Evolutionary conservation across 805 yeast species (phyloP).

Genomic region (Yarrowia osloensis): DNA sequence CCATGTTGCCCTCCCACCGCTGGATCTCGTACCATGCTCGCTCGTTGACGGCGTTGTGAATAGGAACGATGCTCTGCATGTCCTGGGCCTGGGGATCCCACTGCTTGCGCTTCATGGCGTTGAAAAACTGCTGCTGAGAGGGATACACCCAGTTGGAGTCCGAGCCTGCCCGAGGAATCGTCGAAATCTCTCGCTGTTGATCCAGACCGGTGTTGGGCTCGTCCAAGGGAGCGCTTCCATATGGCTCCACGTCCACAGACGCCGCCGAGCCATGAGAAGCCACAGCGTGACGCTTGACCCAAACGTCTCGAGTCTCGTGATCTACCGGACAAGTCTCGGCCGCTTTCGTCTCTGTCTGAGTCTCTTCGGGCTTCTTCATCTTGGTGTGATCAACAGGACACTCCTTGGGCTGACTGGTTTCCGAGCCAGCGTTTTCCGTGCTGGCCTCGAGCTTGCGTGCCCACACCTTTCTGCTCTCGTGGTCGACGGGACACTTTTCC

Average conservation of each 20-base stretch:
- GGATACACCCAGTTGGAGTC: conserved; percentile 89
- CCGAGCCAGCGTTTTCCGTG: conserved; percentile 19
- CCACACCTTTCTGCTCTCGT: conserved; percentile 42
- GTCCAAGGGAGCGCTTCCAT: neutral
- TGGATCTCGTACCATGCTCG: conserved; percentile 84
- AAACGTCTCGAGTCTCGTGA: conserved; percentile 57
- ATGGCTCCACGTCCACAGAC: neutral
- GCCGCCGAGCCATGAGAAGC: conserved; percentile 18
- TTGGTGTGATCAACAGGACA: conserved; percentile 32
- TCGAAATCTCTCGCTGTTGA: conserved; percentile 71
- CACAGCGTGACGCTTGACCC: conserved; percentile 49
- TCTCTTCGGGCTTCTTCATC: neutral
- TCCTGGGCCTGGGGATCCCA: conserved; percentile 82
- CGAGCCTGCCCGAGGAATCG: conserved; percentile 77
- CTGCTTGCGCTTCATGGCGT: conserved; percentile 88
- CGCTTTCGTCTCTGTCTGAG: neutral
- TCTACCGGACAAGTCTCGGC: conserved; percentile 65
- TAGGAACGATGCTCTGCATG: conserved; percentile 89
- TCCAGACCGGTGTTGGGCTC: conserved; percentile 49
- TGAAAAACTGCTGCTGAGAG: conserved; percentile 89
- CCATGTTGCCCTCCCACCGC: conserved; percentile 64
- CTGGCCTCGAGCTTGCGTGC: conserved; percentile 22
- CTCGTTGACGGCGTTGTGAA: conserved; percentile 92
- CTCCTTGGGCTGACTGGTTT: conserved; percentile 27
- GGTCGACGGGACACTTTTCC: conserved; percentile 56